These are phyloP conservation scores for Viridothelium virens DNA, from an alignment of 495 filamentous ascomycete genomes.

Conservation along the genomic window DNA sequence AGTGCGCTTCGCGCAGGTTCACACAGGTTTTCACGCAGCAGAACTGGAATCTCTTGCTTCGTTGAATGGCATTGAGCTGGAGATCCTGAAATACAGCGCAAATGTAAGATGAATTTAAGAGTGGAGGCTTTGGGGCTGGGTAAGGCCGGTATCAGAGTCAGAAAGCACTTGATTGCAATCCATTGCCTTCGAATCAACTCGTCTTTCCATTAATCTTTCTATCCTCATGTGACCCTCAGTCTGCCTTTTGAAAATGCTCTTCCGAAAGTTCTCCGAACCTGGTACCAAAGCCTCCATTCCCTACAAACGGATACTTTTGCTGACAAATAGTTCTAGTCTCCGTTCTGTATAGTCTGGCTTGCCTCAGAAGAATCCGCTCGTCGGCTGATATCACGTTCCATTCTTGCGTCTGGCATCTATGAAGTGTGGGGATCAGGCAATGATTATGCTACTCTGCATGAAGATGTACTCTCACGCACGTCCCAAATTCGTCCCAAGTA, in stretches of 20 bases:
- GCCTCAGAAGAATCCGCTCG: conserved; percentile 56
- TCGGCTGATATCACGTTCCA: conserved; percentile 61
- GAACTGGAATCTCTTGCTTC: conserved; percentile 80
- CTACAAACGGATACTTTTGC: background rate
- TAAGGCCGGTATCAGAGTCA: background rate
- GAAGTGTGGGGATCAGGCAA: conserved; percentile 78
- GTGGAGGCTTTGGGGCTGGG: conserved; percentile 9
- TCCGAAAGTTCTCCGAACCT: background rate
- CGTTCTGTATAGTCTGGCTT: conserved; percentile 73
- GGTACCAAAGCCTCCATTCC: conserved; percentile 10
- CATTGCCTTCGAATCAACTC: background rate
- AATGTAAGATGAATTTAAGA: conserved; percentile 46
- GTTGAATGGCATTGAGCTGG: conserved; percentile 56
- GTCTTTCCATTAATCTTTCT: background rate
- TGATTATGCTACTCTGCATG: conserved; percentile 62
- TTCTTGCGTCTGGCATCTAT: conserved; percentile 72
- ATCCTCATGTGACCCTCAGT: background rate
- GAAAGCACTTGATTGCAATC: background rate
- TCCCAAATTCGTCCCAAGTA: conserved; percentile 59
- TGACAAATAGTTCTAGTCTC: conserved; percentile 51
- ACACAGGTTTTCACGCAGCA: conserved; percentile 80
- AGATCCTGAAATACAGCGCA: conserved; percentile 62
- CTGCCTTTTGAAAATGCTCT: too few species aligned
- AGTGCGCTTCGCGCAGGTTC: conserved; percentile 80
- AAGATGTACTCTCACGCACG: conserved; percentile 49